These are phyloP conservation scores for Uromyces viciae-fabae DNA, from an alignment of 1,284 basidiomycete genomes.

Conservation along the genomic window DNA sequence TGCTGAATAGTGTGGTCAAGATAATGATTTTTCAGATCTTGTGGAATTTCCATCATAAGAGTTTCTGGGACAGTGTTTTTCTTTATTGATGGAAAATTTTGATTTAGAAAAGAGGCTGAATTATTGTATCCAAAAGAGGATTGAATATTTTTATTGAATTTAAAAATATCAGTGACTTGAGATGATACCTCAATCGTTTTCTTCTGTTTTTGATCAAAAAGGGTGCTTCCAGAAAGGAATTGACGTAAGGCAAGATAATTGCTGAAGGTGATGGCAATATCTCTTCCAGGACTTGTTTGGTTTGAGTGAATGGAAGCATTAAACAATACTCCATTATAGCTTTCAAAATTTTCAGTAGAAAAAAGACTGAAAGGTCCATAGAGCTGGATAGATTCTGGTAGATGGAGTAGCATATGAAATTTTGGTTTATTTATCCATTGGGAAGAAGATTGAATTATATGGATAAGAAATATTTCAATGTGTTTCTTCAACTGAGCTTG, in stretches of 20 bases:
- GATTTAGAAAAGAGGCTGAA: not conserved
- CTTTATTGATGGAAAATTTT: too few species aligned
- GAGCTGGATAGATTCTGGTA: slow-evolving; percentile 47
- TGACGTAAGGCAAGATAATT: not conserved
- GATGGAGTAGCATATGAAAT: slow-evolving; percentile 52
- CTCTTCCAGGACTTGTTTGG: not conserved
- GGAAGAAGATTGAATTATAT: slow-evolving; percentile 51
- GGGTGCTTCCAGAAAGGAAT: not conserved
- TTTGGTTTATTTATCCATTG: slow-evolving; percentile 58
- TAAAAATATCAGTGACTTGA: not conserved
- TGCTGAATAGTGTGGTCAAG: too few species aligned
- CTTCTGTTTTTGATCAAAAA: not conserved
- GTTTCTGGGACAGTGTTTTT: too few species aligned
- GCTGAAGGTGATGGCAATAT: not conserved
- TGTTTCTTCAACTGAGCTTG: slow-evolving; percentile 44
- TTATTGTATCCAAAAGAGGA: not conserved
- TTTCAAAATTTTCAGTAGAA: slow-evolving; percentile 6
- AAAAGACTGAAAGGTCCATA: not conserved
- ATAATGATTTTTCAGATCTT: too few species aligned
- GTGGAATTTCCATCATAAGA: too few species aligned
- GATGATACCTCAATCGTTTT: not conserved
- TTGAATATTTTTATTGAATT: not conserved
- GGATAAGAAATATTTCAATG: slow-evolving; percentile 54
- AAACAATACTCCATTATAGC: not conserved
- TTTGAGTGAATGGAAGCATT: slow-evolving; percentile 16